Conservation (phyloP, 2,329 filamentous ascomycete species). For the Chrysoporthe deuterocubensis region DNA sequence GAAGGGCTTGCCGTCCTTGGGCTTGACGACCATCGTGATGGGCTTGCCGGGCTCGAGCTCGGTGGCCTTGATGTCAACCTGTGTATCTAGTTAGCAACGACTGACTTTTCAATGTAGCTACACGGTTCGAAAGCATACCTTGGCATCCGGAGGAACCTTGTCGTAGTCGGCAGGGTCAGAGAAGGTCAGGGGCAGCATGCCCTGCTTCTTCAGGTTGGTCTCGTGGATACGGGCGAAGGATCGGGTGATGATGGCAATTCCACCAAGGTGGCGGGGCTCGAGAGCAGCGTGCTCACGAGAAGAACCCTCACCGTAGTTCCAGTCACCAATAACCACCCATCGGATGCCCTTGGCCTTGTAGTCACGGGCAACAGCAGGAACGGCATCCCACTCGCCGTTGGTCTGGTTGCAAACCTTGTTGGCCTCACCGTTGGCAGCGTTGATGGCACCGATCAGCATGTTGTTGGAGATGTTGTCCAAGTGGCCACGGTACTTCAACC, state of each 20-base stretch:
- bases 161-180: slow-evolving; percentile 95
- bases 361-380: slow-evolving; percentile 92
- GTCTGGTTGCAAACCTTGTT: slow-evolving; percentile 96
- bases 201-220: slow-evolving; percentile 99
- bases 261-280: slow-evolving; percentile 95
- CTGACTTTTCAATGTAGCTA: too few species aligned
- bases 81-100: slow-evolving; percentile 7
- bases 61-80: slow-evolving; percentile 84
- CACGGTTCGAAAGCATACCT: slow-evolving; percentile 49
- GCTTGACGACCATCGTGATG: slow-evolving; percentile 88
- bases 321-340: slow-evolving; percentile 98
- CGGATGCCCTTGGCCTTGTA: slow-evolving; percentile 95
- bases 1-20: slow-evolving; percentile 80
- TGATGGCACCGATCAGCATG: slow-evolving; percentile 98
- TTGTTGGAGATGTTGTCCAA: slow-evolving; percentile 99
- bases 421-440: slow-evolving; percentile 92
- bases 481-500: slow-evolving; percentile 98
- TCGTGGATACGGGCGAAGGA: slow-evolving; percentile 99
- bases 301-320: slow-evolving; percentile 98
- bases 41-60: slow-evolving; percentile 92
- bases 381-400: slow-evolving; percentile 81
- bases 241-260: slow-evolving; percentile 93
- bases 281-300: slow-evolving; percentile 98
- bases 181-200: slow-evolving; percentile 98
- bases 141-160: slow-evolving; percentile 91